Conservation (phyloP, 257 asterid species). For the Voacanga thouarsii region DNA sequence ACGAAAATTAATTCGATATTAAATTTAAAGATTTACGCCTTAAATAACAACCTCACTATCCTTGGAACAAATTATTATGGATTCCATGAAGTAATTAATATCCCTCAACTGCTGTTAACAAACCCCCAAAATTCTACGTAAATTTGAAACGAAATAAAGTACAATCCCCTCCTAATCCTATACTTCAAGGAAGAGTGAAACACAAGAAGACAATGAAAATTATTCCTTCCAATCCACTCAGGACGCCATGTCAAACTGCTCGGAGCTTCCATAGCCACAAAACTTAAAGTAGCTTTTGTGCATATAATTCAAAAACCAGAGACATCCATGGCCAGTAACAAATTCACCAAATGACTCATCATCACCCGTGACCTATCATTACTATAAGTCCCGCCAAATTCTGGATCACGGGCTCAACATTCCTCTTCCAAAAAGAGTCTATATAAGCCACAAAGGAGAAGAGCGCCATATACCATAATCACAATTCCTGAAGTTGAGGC, state of each 20-base stretch:
- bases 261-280: conserved; percentile 10
- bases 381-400: neutral
- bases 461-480: neutral
- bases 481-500: neutral
- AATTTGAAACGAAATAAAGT: too few species aligned
- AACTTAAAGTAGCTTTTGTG: neutral
- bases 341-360: neutral
- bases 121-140: too few species aligned
- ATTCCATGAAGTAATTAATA: too few species aligned
- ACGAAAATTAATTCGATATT: too few species aligned
- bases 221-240: neutral
- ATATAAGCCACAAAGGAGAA: neutral
- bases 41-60: too few species aligned
- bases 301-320: neutral
- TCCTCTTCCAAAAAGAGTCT: neutral
- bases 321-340: neutral
- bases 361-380: conserved; percentile 15
- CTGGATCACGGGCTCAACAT: conserved; percentile 12
- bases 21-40: too few species aligned
- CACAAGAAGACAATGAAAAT: neutral
- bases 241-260: neutral
- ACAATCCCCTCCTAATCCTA: neutral
- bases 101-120: too few species aligned
- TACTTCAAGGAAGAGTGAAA: too few species aligned
- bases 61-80: too few species aligned